These are phyloP conservation scores for Helianthus tuberosus DNA, from an alignment of 129 eudicot genomes.

Conservation along the genomic window DNA sequence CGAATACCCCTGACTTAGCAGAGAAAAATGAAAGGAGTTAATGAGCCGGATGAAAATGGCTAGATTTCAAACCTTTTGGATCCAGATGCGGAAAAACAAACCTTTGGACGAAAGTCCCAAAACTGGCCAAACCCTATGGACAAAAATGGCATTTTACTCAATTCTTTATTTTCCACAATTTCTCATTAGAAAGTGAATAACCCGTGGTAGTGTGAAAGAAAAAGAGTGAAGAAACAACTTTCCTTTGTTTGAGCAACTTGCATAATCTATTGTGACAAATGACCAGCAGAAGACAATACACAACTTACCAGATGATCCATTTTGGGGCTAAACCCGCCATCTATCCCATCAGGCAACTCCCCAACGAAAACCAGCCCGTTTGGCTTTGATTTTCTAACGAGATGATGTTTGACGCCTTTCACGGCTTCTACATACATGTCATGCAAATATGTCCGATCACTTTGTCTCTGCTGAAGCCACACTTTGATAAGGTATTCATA, in stretches of 20 bases:
- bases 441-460: constrained; percentile 65
- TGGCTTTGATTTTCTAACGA: constrained; percentile 81
- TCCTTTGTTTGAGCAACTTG: constrained; percentile 6
- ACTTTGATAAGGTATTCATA: constrained; percentile 96
- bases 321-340: constrained; percentile 81
- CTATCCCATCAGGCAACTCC: constrained; percentile 82
- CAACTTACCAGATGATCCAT: constrained; percentile 91
- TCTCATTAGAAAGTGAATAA: neutral
- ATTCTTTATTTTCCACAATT: neutral
- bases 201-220: neutral
- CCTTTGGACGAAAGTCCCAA: too few relatives aligned
- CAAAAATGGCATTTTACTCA: too few relatives aligned
- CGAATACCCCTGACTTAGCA: too few relatives aligned
- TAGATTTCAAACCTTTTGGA: too few relatives aligned
- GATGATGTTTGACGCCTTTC: constrained; percentile 91
- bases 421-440: constrained; percentile 90
- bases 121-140: too few relatives aligned
- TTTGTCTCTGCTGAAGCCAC: constrained; percentile 85
- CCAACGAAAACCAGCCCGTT: constrained; percentile 86
- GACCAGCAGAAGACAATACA: constrained; percentile 19
- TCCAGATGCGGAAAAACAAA: too few relatives aligned
- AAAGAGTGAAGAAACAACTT: neutral
- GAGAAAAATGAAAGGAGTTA: too few relatives aligned
- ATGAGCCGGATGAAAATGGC: too few relatives aligned
- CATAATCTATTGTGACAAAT: neutral